phyloP scores from a whole-genome alignment of 202 grass and related monocot species.

The Carex sylvatica region DNA sequence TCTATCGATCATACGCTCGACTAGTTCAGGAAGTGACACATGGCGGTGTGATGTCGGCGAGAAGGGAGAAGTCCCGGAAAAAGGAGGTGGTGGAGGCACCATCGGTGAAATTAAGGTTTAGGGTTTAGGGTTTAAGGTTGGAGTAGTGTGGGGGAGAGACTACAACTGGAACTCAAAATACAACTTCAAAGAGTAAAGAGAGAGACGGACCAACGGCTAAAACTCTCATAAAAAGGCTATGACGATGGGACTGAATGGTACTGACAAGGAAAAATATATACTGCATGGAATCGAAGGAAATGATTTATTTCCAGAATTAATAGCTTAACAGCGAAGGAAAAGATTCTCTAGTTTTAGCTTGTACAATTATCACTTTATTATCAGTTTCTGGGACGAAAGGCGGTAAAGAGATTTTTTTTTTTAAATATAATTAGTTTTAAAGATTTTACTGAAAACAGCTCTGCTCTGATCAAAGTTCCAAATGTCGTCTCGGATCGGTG shows the following conservation, averaged over 20 bases:
- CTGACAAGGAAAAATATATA: no score
- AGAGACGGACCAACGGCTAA: not conserved
- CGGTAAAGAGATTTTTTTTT: no score
- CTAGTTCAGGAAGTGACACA: slow-evolving; percentile 23
- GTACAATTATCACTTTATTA: no score
- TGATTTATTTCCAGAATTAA: no score
- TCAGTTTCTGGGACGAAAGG: no score
- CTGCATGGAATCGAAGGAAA: no score
- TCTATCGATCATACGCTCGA: slow-evolving; percentile 24
- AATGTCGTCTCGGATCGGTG: no score
- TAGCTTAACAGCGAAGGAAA: no score
- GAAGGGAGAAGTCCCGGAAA: not conserved
- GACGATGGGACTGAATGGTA: not conserved
- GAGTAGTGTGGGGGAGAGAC: not conserved
- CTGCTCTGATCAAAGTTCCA: no score
- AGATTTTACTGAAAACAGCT: no score
- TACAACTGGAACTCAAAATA: not conserved
- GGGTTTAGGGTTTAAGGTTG: not conserved
- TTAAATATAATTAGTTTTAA: no score
- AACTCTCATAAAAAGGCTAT: not conserved
- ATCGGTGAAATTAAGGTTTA: slow-evolving; percentile 14
- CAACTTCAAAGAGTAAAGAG: not conserved
- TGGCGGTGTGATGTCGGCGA: not conserved
- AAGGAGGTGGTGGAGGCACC: not conserved
- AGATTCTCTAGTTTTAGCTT: no score